Evolutionary conservation across 345 rosid species (phyloP).

Genomic region (Citrus australasica): DNA sequence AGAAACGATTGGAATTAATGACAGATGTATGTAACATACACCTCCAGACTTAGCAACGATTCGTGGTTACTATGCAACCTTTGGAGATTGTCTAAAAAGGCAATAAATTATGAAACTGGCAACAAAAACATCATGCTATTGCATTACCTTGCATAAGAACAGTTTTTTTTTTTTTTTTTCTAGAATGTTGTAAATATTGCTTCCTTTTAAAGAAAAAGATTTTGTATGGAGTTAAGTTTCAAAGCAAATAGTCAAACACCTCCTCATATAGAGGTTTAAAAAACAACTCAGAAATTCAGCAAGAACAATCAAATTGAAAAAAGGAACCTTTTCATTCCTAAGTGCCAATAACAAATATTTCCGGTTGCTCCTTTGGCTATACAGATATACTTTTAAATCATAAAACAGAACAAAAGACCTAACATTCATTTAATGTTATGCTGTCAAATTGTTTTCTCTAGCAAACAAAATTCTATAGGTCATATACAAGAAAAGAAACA

Average conservation of each 20-base stretch:
- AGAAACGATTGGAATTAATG: not conserved
- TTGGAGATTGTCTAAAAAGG: not conserved
- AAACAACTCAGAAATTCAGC: not conserved
- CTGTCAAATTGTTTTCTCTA: not conserved
- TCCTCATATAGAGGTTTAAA: not conserved
- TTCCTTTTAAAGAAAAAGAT: not conserved
- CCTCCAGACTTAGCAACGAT: not conserved
- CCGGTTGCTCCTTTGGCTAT: not conserved
- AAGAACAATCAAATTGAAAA: not conserved
- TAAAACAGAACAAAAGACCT: not conserved
- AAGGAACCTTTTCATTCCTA: not conserved
- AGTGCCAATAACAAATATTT: not conserved
- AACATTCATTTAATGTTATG: not conserved
- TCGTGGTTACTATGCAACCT: not conserved
- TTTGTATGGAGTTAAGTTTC: not conserved
- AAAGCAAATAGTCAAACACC: not conserved
- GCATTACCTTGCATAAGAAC: not conserved
- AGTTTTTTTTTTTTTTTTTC: not conserved
- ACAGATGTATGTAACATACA: not conserved
- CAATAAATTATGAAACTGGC: not conserved
- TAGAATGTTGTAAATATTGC: not conserved
- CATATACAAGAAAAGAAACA: not conserved
- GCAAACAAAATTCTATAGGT: not conserved
- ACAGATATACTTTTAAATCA: not conserved
- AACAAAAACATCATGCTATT: not conserved